Evolutionary conservation across 345 rosid species (phyloP).

Genomic region (Toxicodendron radicans): DNA sequence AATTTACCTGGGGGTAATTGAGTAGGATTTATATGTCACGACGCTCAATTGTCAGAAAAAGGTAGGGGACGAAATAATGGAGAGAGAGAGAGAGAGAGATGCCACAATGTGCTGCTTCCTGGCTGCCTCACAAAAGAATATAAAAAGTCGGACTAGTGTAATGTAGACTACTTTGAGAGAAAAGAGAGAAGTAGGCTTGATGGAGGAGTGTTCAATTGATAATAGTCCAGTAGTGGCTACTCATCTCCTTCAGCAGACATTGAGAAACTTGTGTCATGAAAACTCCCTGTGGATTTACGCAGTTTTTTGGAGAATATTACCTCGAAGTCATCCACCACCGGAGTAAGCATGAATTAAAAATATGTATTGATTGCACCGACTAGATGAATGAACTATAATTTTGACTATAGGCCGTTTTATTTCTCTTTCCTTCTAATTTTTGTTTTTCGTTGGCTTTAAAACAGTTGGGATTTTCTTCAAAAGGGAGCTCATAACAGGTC

Average conservation of each 20-base stretch:
- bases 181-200: not conserved
- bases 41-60: not conserved
- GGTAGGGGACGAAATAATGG: not conserved
- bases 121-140: not conserved
- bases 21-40: not conserved
- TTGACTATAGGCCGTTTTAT: not conserved
- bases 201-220: not conserved
- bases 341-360: not conserved
- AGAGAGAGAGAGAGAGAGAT: not conserved
- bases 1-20: not conserved
- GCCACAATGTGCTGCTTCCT: not conserved
- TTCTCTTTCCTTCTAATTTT: not conserved
- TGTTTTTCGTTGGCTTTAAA: not conserved
- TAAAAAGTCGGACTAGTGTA: not conserved
- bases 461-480: slow-evolving; percentile 6
- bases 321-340: slow-evolving; percentile 9
- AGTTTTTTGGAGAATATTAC: slow-evolving; percentile 17
- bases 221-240: not conserved
- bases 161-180: not conserved
- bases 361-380: not conserved
- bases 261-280: slow-evolving; percentile 16
- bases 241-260: slow-evolving; percentile 17
- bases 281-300: slow-evolving; percentile 15
- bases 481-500: not conserved
- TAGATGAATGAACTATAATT: not conserved